Evolutionary conservation across 768 basidiomycete genomes (phyloP).

Genomic region (Russula sp.): DNA sequence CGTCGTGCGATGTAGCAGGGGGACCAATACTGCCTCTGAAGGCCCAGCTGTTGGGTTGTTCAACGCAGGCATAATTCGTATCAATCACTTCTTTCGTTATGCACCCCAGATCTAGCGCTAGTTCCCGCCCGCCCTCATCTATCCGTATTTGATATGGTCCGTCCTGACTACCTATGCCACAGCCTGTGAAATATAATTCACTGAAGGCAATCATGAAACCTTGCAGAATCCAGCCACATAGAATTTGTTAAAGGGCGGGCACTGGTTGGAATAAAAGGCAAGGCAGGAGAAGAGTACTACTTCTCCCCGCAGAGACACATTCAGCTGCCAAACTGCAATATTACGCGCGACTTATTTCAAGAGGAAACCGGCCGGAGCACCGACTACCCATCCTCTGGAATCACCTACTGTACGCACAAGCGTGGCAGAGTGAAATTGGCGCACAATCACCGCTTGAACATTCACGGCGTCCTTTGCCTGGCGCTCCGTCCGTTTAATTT

Average conservation of each 20-base stretch:
- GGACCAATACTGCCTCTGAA: neutral
- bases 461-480: neutral
- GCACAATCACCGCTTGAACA: neutral
- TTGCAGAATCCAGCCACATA: neutral
- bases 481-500: neutral
- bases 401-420: neutral
- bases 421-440: neutral
- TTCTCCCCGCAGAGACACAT: neutral
- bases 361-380: neutral
- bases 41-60: neutral
- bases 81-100: neutral
- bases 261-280: neutral
- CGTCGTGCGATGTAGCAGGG: neutral
- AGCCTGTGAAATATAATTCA: neutral
- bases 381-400: neutral
- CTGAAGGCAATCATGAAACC: neutral
- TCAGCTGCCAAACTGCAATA: neutral
- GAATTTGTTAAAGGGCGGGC: neutral
- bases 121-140: neutral
- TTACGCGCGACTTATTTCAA: neutral
- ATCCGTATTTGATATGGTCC: neutral
- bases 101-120: neutral
- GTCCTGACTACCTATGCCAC: neutral
- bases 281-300: neutral
- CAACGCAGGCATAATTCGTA: neutral